A percentile compares a stretch with the other conserved stretches of the same genome.
phyloP scores from a whole-genome alignment of 805 yeast species.

The Tetrapisispora phaffii region DNA sequence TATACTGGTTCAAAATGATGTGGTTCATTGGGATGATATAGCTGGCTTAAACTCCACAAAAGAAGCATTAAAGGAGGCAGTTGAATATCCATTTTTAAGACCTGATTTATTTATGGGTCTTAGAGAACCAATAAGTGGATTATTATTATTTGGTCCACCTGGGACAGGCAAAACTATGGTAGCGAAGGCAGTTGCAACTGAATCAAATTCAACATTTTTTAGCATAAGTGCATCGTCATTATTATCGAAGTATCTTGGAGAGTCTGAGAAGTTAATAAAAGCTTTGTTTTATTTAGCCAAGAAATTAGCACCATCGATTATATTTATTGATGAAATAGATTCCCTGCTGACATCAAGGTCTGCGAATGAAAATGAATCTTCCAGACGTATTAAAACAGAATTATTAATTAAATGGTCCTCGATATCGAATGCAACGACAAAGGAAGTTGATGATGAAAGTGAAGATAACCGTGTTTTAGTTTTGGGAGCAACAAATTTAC shows the following conservation, averaged over 20 bases:
- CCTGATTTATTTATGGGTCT: conserved; percentile 89
- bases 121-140: conserved; percentile 92
- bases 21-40: conserved; percentile 92
- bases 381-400: conserved; percentile 86
- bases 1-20: conserved; percentile 83
- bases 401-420: conserved; percentile 93
- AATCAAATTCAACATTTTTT: conserved; percentile 87
- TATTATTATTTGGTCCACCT: conserved; percentile 94
- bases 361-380: conserved; percentile 74
- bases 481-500: conserved; percentile 89
- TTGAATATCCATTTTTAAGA: conserved; percentile 88
- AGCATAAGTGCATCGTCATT: conserved; percentile 85
- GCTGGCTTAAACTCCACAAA: conserved; percentile 89
- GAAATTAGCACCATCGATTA: conserved; percentile 83
- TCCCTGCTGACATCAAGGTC: conserved; percentile 76
- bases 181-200: conserved; percentile 95
- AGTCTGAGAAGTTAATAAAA: conserved; percentile 83
- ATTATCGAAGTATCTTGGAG: conserved; percentile 74
- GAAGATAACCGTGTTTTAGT: conserved; percentile 64
- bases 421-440: conserved; percentile 79
- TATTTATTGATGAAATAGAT: conserved; percentile 93
- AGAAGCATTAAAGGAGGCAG: conserved; percentile 83
- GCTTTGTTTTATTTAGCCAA: conserved; percentile 82
- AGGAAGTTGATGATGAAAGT: conserved; percentile 32
- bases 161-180: conserved; percentile 98